These are phyloP conservation scores for Annona squamosa DNA, from an alignment of 164 flowering plant species.

Conservation along the genomic window DNA sequence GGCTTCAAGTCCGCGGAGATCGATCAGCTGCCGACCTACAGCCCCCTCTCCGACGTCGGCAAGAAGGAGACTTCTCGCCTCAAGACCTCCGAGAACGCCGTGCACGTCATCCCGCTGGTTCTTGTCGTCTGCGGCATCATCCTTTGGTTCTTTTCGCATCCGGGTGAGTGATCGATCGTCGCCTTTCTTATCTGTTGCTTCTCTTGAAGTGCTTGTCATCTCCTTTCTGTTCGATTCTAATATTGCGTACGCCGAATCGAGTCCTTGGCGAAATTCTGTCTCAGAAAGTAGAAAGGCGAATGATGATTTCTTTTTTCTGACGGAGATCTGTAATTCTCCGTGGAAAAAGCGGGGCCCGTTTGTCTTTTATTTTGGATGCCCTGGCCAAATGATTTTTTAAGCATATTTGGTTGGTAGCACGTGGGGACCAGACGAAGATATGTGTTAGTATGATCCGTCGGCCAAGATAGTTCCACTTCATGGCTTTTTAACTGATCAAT, in stretches of 20 bases:
- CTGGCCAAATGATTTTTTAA: too few species aligned
- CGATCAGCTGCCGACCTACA: constrained; percentile 19
- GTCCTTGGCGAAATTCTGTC: neutral
- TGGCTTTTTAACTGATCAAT: too few species aligned
- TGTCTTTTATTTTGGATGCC: too few species aligned
- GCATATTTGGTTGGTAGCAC: too few species aligned
- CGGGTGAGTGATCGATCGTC: constrained; percentile 11
- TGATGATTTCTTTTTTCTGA: neutral
- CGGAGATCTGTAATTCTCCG: neutral
- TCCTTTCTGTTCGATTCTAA: too few species aligned
- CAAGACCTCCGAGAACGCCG: constrained; percentile 28
- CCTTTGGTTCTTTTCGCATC: constrained; percentile 49
- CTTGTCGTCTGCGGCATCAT: constrained; percentile 39
- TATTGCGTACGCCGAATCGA: too few species aligned
- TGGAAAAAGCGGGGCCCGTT: too few species aligned
- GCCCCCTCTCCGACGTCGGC: constrained; percentile 20
- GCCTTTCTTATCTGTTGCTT: neutral
- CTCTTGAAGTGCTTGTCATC: neutral
- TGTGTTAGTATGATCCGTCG: too few species aligned
- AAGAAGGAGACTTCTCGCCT: constrained; percentile 34
- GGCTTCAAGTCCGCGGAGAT: constrained; percentile 17
- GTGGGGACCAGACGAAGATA: too few species aligned
- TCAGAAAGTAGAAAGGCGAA: neutral
- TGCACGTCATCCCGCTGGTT: constrained; percentile 57
- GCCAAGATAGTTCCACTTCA: too few species aligned